These are phyloP conservation scores for Cucurbita moschata DNA, from an alignment of 306 rosid genomes.

Conservation along the genomic window DNA sequence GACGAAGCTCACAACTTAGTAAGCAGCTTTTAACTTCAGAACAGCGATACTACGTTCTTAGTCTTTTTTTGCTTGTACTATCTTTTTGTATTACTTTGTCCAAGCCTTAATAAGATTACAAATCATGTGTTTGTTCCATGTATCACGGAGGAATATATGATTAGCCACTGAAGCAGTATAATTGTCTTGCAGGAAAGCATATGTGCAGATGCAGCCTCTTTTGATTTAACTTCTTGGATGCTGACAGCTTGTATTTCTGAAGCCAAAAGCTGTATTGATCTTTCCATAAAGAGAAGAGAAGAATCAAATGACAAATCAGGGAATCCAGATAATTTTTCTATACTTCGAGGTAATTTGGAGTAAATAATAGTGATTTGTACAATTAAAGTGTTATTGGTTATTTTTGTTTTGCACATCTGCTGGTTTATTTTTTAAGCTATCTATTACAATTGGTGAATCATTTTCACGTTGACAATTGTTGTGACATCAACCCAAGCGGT, in stretches of 20 bases:
- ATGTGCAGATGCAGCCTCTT: constrained; percentile 96
- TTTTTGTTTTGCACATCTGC: neutral
- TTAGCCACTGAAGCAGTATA: constrained; percentile 6
- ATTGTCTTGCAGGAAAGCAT: constrained; percentile 65
- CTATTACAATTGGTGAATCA: neutral
- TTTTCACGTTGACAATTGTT: neutral
- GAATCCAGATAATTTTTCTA: constrained; percentile 75
- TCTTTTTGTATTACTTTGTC: neutral
- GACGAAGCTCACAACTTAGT: constrained; percentile 99
- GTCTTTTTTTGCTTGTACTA: constrained; percentile 9
- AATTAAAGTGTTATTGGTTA: neutral
- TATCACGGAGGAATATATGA: constrained; percentile 9
- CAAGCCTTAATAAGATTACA: constrained; percentile 2
- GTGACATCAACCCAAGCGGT: neutral
- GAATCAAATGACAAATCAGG: constrained; percentile 53
- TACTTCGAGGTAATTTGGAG: constrained; percentile 59
- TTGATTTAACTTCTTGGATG: constrained; percentile 86
- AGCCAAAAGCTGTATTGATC: constrained; percentile 63
- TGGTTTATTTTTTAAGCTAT: constrained; percentile 5
- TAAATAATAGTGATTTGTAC: neutral
- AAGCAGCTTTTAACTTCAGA: constrained; percentile 12
- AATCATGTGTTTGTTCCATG: neutral
- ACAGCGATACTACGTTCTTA: neutral
- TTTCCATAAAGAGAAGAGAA: constrained; percentile 54
- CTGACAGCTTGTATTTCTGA: constrained; percentile 75